Evolutionary conservation across 2,329 filamentous ascomycete species (phyloP), one percentile per base, ranked within the genome.

Genomic region (Botrytis paeoniae): DNA sequence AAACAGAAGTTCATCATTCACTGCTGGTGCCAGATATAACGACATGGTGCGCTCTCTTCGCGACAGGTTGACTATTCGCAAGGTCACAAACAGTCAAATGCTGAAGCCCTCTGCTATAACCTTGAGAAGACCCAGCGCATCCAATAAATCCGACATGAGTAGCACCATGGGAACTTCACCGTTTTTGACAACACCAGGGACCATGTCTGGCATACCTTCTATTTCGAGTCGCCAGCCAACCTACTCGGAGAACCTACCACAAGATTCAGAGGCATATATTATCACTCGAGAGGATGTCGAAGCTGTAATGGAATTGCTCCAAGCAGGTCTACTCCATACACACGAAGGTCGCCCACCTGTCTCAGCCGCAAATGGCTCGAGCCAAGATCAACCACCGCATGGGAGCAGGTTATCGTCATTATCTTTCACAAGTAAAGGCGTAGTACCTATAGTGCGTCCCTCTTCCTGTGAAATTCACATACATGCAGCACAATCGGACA

Each of bases 281-380:
- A 77, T 79, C 29, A 79, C 78, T 2, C 74, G 68, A 25, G 65
- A 76, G 72, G 78, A 79, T 64, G 75, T 79, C 54, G 76, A 79
- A 43, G 72, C 72, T 10, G 75, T 79, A 32, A 75, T 76, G 8
- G 73, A 77, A 54, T 64, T 78, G 51, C 70, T 72, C 25, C 37
- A 57, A 32, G 39, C 22, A 45, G 68, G 41, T 59, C 9, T 72
- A 5, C 62, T 48, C 14, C 12, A 29, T 4, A 61, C 37, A 10
- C 41, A 14, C 25, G 70, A 45, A 51, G 14, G 3, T 66, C 20
- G 45, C 22, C 29, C 29, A 4, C n/a, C 51, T 4, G 22, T 37
- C 5, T 32, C 22, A n/a, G 45, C 48, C 2, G 22, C 32, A 4
- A 32, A 32, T 16, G 20, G 41, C 37, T 61, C 63, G 18, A 69